Percentiles rank a stretch among this genome's conserved stretches.
Conservation (phyloP, 1,139 yeast genomes). For the Geotrichum carabidarum region DNA sequence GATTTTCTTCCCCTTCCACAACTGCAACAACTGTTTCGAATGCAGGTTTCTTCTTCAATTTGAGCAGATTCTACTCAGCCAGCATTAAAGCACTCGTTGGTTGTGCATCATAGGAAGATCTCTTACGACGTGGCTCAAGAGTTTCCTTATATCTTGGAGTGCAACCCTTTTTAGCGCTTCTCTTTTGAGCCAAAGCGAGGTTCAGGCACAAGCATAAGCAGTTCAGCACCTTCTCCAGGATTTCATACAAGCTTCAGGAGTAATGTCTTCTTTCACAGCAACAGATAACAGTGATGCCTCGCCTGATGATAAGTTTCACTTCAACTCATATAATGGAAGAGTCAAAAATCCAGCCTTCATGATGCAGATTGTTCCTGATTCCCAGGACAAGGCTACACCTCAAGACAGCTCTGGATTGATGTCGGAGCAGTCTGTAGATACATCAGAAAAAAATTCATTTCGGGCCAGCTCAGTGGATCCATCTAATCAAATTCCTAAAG, state of each 20-base stretch:
- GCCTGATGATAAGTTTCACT: conserved; percentile 2
- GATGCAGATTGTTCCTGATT: neutral
- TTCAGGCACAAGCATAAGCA: no score
- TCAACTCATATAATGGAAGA: conserved; percentile 6
- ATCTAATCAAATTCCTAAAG: neutral
- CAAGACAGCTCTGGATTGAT: neutral
- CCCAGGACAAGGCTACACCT: neutral
- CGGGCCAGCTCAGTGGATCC: neutral
- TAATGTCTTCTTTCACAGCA: neutral
- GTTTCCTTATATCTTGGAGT: no score
- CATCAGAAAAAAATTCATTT: neutral
- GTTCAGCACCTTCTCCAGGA: no score
- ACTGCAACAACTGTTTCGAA: no score
- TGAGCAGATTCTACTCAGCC: no score
- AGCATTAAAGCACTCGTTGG: no score
- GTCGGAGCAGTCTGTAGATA: neutral
- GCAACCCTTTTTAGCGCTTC: no score
- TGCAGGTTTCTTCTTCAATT: no score
- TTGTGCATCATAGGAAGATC: no score
- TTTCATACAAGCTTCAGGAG: neutral
- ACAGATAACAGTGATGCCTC: neutral
- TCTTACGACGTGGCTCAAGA: no score
- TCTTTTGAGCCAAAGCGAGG: no score
- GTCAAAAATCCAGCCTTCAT: neutral
- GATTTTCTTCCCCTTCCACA: no score